phyloP scores from a whole-genome alignment of 805 yeast species.

The Sungouiozyma intestinalis region DNA sequence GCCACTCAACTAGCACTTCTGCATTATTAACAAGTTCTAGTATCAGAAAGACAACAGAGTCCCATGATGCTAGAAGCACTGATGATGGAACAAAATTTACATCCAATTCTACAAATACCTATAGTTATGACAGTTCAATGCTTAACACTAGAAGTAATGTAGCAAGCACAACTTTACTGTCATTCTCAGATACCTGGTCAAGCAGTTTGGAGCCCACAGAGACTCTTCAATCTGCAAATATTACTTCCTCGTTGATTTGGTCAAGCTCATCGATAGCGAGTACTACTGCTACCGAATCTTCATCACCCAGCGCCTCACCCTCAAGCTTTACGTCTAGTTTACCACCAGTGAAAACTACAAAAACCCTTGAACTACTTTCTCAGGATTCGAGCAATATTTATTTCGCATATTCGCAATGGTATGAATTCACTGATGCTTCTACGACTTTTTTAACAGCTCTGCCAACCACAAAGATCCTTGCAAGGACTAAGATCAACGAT shows the following conservation, averaged over 20 bases:
- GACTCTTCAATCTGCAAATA: background rate
- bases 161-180: background rate
- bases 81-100: background rate
- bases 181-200: background rate
- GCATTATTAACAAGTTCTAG: background rate
- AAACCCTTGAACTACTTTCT: background rate
- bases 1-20: background rate
- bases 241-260: background rate
- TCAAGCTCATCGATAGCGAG: background rate
- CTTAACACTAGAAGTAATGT: background rate
- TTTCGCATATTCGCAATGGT: slow-evolving; percentile 12
- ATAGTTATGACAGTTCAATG: no score
- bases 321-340: background rate
- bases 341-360: background rate
- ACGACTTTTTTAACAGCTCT: slow-evolving; percentile 15
- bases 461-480: slow-evolving; percentile 11
- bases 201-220: background rate
- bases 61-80: no score
- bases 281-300: background rate
- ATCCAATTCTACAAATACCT: no score
- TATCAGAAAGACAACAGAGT: no score
- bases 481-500: slow-evolving; percentile 3
- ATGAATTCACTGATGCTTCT: slow-evolving; percentile 11
- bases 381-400: background rate
- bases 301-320: background rate